Conservation (phyloP, 495 filamentous ascomycete genomes). For the Trichodelitschia bisporula region DNA sequence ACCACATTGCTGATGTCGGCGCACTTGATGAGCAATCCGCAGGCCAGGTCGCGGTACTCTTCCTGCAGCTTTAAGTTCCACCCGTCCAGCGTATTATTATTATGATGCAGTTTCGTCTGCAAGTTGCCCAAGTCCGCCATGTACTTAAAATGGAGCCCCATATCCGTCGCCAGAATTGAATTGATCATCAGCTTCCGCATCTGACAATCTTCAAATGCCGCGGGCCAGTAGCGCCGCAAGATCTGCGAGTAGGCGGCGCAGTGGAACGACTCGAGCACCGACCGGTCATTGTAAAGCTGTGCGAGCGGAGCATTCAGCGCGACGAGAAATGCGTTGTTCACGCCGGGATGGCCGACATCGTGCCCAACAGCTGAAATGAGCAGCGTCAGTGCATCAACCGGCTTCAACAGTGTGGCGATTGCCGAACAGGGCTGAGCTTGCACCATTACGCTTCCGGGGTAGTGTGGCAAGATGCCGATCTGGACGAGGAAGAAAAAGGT, state of each 20-base stretch:
- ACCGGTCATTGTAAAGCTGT: constrained; percentile 95
- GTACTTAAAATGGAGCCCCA: constrained; percentile 90
- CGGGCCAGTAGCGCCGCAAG: constrained; percentile 75
- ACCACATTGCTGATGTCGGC: constrained; percentile 98
- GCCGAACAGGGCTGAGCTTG: constrained; percentile 20
- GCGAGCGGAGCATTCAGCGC: constrained; percentile 82
- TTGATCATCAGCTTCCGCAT: constrained; percentile 84
- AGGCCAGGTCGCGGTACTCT: constrained; percentile 52
- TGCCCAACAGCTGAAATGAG: constrained; percentile 89
- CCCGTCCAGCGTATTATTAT: constrained; percentile 27
- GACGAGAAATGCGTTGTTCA: constrained; percentile 91
- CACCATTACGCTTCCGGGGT: constrained; percentile 16
- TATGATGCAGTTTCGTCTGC: constrained; percentile 46
- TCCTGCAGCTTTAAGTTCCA: constrained; percentile 50
- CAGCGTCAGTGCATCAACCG: constrained; percentile 72
- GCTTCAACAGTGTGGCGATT: constrained; percentile 44
- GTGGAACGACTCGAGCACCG: constrained; percentile 91
- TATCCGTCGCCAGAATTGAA: constrained; percentile 87
- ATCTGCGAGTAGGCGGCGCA: constrained; percentile 96
- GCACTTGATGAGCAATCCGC: constrained; percentile 85
- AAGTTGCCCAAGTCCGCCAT: constrained; percentile 62
- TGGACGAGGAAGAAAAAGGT: constrained; percentile 75
- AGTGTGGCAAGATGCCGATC: constrained; percentile 53
- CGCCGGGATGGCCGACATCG: constrained; percentile 90
- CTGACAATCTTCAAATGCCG: constrained; percentile 42